Percentiles rank a stretch among this genome's conserved stretches.
These are phyloP conservation scores for Cryptococcus sp. DNA, from an alignment of 1,284 basidiomycete genomes.

Conservation along the genomic window DNA sequence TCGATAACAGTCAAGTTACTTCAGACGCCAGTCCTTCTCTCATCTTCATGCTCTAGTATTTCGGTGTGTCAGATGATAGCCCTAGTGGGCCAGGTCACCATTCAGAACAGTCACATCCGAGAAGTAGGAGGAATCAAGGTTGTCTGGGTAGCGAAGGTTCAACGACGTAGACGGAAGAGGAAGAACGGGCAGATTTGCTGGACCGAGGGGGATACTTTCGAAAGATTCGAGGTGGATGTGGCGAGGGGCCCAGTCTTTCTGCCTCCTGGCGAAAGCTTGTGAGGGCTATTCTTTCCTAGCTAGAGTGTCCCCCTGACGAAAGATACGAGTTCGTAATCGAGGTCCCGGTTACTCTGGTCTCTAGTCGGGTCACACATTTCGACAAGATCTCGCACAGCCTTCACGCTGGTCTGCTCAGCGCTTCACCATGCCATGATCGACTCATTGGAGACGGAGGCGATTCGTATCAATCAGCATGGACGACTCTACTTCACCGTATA, in stretches of 20 bases:
- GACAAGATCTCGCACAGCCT: not conserved
- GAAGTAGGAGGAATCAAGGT: not conserved
- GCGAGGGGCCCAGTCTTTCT: not conserved
- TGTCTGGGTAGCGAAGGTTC: not conserved
- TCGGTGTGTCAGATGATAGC: not conserved
- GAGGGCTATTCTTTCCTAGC: not conserved
- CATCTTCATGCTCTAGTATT: not conserved
- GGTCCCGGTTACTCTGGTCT: not conserved
- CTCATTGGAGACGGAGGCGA: not conserved
- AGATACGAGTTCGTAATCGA: not conserved
- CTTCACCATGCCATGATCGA: not conserved
- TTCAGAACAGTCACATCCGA: not conserved
- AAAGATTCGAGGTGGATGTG: not conserved
- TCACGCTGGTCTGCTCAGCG: not conserved
- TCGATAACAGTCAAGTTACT: not conserved
- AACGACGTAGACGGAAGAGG: not conserved
- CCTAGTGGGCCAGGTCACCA: not conserved
- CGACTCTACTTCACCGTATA: too few relatives aligned
- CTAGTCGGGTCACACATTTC: not conserved
- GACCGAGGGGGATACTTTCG: not conserved
- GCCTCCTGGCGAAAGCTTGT: not conserved
- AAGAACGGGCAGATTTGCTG: not conserved
- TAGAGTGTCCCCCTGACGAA: too few relatives aligned
- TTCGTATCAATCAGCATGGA: too few relatives aligned
- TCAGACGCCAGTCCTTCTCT: not conserved